Evolutionary conservation across 179 eudicot genomes (phyloP).

Genomic region (Beta macrorhiza): DNA sequence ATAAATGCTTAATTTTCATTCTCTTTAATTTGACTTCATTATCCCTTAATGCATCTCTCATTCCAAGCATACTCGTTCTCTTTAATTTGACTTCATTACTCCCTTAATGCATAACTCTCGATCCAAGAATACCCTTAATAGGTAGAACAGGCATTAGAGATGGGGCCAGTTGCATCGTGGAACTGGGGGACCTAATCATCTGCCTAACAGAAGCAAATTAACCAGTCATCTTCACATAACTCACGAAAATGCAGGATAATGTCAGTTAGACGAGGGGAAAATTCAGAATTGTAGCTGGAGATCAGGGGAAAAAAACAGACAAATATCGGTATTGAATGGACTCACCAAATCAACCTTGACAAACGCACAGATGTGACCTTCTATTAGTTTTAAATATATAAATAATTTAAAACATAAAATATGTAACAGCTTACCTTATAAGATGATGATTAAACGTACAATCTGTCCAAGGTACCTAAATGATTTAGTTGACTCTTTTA

Average conservation of each 20-base stretch:
- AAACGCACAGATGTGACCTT: no score
- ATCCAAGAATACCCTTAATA: background rate
- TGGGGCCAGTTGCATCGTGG: background rate
- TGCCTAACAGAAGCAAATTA: background rate
- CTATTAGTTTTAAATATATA: no score
- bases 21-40: no score
- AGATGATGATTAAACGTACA: conserved; percentile 74
- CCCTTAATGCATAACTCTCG: no score
- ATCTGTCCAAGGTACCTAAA: conserved; percentile 74
- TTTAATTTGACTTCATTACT: no score
- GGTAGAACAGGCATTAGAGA: background rate
- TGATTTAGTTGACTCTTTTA: conserved; percentile 73
- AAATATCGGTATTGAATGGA: no score
- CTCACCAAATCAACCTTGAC: no score
- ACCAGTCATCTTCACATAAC: background rate
- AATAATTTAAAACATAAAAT: no score
- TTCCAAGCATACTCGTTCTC: no score
- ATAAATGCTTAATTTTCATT: no score
- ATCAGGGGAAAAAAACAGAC: no score
- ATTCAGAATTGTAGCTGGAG: background rate
- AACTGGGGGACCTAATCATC: background rate
- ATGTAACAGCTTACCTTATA: conserved; percentile 27
- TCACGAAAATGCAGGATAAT: background rate
- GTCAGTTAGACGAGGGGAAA: background rate
- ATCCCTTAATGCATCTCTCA: no score